phyloP scores from a whole-genome alignment of 164 flowering plant species.

The Vitis rotundifolia region DNA sequence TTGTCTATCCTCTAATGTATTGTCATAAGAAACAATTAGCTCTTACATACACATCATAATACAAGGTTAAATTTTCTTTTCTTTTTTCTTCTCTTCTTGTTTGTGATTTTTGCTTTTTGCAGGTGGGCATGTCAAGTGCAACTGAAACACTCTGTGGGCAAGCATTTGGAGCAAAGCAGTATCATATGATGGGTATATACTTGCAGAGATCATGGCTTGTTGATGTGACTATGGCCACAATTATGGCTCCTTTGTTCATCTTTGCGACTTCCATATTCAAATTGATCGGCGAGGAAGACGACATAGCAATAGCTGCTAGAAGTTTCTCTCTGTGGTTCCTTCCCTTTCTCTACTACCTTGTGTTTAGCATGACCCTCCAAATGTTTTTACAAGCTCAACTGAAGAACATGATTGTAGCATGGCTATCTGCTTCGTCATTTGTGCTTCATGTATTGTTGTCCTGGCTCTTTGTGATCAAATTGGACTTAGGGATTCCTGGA shows the following conservation, averaged over 20 bases:
- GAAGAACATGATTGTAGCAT: constrained; percentile 23
- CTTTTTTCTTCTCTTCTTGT: no score
- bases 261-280: constrained; percentile 30
- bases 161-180: constrained; percentile 44
- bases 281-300: constrained; percentile 34
- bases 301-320: constrained; percentile 38
- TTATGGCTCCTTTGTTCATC: constrained; percentile 32
- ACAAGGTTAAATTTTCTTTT: no score
- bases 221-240: constrained; percentile 20
- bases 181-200: constrained; percentile 46
- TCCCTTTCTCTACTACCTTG: constrained; percentile 43
- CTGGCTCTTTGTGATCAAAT: neutral
- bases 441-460: neutral
- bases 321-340: constrained; percentile 26
- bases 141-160: constrained; percentile 5
- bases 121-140: constrained; percentile 6
- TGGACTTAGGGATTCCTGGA: neutral
- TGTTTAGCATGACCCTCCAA: constrained; percentile 37
- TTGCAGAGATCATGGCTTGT: constrained; percentile 54
- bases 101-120: neutral
- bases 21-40: no score
- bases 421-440: neutral
- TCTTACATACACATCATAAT: no score
- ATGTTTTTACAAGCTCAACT: constrained; percentile 52
- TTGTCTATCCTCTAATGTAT: no score